Conservation (phyloP, 2,329 filamentous ascomycete species). For the Trichophyton benhamiae region DNA sequence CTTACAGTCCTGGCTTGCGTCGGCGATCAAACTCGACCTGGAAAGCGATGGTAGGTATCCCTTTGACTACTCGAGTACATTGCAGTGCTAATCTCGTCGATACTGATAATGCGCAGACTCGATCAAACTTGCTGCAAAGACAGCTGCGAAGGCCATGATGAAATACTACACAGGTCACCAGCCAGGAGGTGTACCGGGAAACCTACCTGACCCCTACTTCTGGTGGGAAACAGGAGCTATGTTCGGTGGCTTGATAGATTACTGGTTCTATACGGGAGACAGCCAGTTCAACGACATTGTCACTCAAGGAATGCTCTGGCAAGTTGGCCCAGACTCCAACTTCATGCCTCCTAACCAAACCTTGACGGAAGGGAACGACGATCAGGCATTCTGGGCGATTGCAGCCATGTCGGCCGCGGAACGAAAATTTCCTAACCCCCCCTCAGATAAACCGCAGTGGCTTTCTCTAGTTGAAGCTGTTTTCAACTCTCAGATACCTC, state of each 20-base stretch:
- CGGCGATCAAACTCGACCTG: conserved; percentile 10
- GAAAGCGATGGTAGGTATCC: conserved; percentile 9
- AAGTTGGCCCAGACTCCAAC: conserved; percentile 53
- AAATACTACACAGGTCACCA: conserved; percentile 25
- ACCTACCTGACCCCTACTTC: conserved; percentile 25
- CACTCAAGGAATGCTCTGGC: conserved; percentile 51
- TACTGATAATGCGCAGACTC: conserved; percentile 18
- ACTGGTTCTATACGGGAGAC: conserved; percentile 74
- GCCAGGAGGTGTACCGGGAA: conserved; percentile 21
- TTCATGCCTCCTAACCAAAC: conserved; percentile 52
- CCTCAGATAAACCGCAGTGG: conserved; percentile 49
- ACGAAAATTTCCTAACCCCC: conserved; percentile 25
- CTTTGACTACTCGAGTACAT: background rate
- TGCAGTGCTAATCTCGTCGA: background rate
- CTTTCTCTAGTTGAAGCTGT: conserved; percentile 60
- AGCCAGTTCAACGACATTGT: conserved; percentile 56
- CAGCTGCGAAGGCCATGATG: conserved; percentile 23
- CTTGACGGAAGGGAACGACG: conserved; percentile 29
- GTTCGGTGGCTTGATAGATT: conserved; percentile 54
- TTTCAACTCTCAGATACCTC: conserved; percentile 59
- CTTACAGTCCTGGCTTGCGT: background rate
- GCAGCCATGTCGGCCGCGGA: conserved; percentile 28
- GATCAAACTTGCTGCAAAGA: conserved; percentile 23
- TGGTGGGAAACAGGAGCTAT: conserved; percentile 30
- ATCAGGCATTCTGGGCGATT: conserved; percentile 31